Evolutionary conservation across 768 basidiomycete species (phyloP).

Genomic region (Leccinellum luteum): DNA sequence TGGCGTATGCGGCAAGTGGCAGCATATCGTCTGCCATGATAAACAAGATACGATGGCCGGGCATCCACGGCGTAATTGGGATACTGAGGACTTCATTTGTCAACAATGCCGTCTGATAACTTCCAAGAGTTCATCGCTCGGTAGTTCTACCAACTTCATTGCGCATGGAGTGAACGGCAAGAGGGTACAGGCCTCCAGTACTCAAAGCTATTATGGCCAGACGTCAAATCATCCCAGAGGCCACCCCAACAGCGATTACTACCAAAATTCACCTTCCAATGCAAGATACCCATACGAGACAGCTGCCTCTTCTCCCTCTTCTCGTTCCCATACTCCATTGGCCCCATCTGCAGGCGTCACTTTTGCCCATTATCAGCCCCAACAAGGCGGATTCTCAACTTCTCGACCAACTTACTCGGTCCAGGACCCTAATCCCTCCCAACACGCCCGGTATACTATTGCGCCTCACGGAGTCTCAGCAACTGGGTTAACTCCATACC

Average conservation of each 20-base stretch:
- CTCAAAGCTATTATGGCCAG: conserved; percentile 12
- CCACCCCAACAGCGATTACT: conserved; percentile 15
- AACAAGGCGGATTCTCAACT: conserved; percentile 36
- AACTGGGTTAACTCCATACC: conserved; percentile 22
- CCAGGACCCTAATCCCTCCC: conserved; percentile 19
- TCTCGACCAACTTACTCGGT: conserved; percentile 29
- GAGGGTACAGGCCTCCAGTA: conserved; percentile 9
- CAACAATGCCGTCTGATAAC: conserved; percentile 44
- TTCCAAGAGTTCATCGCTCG: conserved; percentile 10
- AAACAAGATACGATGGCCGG: conserved; percentile 61
- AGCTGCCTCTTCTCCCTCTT: conserved; percentile 11
- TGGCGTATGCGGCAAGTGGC: conserved; percentile 81
- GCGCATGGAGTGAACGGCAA: conserved; percentile 7
- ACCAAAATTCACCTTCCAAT: conserved; percentile 13
- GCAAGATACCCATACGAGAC: conserved; percentile 23
- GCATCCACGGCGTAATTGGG: conserved; percentile 75
- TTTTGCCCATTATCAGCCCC: conserved; percentile 38
- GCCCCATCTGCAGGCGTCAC: conserved; percentile 28
- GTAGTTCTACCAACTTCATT: conserved; percentile 2
- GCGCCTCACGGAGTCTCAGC: conserved; percentile 14
- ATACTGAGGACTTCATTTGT: conserved; percentile 80
- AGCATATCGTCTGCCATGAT: conserved; percentile 87
- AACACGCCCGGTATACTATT: conserved; percentile 16
- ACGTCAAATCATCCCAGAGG: conserved; percentile 17
- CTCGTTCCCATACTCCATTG: conserved; percentile 20